Evolutionary conservation across 2,329 filamentous ascomycete species (phyloP), one percentile per base, ranked within the genome.

Genomic region (Fusarium xylarioides): DNA sequence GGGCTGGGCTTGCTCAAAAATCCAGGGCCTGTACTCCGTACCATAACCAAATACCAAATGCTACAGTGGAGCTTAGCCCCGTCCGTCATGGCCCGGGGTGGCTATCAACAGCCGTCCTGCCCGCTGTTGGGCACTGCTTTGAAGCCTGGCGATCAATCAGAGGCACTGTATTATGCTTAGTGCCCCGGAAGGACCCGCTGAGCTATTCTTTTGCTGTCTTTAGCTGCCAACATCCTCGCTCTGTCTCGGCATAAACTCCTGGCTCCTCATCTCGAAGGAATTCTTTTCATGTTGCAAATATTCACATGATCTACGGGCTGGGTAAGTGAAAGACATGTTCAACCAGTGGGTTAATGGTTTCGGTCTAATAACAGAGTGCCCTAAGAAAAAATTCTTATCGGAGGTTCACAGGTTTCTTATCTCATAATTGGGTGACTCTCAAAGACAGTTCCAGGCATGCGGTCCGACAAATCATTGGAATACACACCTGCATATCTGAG

Each of bases 151-250:
- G 65, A 73, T 70, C 75, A 78, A 78, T 78, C 76, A 78, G 66
- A 75, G 63, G 61, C 66, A 64, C 63, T 75, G 70, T 68, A 78
- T 78, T 78, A 78, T 78, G 70, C 58, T 64, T 78, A 77, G 76
- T 67, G 76, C 54, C 61, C 72, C 75, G 74, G 75, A 75, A 75
- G 71, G 76, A 75, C 69, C 76, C 76, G 75, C 76, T 66, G 55
- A 58, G 59, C 63, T 74, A 68, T 67, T 26, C 63, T 73, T 46
- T 52, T 53, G 52, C 37, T 60, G 63, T 35, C 58, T 57, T 49
- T 61, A 63, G 60, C 32, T 67, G 61, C 46, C 35, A 58, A 46
- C 32, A 47, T 50, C 57, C 61, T 73, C 76, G 76, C 76, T 73
- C 75, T 78, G 62, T 72, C 73, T 78, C 76, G 76, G 76, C 76